phyloP scores from a whole-genome alignment of 352 stramenopile genomes.

The Globisporangium echinulatum region DNA sequence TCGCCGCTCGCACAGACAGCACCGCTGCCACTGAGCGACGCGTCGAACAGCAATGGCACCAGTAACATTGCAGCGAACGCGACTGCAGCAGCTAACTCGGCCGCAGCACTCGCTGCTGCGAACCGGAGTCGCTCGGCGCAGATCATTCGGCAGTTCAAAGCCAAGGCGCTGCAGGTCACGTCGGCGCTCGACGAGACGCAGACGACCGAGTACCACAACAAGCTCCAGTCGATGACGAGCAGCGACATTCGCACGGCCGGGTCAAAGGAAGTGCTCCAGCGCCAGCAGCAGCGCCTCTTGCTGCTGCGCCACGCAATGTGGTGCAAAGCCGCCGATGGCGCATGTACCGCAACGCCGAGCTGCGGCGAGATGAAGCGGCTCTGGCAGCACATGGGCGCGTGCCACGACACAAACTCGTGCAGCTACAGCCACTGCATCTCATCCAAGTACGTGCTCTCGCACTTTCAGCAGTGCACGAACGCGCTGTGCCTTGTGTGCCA shows the following conservation, averaged over 20 bases:
- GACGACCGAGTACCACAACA: conserved; percentile 80
- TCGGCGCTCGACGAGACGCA: conserved; percentile 75
- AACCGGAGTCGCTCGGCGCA: conserved; percentile 69
- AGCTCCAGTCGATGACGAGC: conserved; percentile 73
- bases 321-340: conserved; percentile 92
- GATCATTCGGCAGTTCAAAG: conserved; percentile 80
- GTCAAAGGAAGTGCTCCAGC: conserved; percentile 93
- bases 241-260: conserved; percentile 63
- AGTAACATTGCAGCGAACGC: conserved; percentile 5
- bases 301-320: conserved; percentile 97
- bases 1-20: conserved; percentile 14
- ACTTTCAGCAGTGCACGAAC: conserved; percentile 99
- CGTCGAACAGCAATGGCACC: background rate
- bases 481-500: conserved; percentile 96
- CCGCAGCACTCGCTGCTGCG: conserved; percentile 19
- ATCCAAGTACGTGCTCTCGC: conserved; percentile 97
- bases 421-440: conserved; percentile 97
- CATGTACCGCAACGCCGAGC: conserved; percentile 92
- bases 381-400: conserved; percentile 98
- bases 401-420: conserved; percentile 95
- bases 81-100: conserved; percentile 8
- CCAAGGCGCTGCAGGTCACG: conserved; percentile 69
- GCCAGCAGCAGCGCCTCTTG: conserved; percentile 97
- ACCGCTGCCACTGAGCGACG: conserved; percentile 3
- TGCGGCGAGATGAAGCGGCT: conserved; percentile 98